These are phyloP conservation scores for Beauveria caledonica DNA, from an alignment of 2,329 filamentous ascomycete genomes.

Conservation along the genomic window DNA sequence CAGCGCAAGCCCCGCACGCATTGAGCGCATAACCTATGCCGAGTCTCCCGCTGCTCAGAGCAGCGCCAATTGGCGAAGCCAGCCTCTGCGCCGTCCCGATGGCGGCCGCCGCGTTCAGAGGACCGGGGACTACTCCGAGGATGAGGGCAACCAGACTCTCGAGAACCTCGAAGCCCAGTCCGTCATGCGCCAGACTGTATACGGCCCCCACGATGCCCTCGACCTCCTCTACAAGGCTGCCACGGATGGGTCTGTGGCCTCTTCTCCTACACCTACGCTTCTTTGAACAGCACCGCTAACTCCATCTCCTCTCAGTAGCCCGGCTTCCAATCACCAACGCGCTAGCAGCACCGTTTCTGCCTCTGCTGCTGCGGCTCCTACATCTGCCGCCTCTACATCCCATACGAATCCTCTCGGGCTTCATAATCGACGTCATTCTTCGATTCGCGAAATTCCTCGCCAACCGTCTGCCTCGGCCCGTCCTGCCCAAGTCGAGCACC, in stretches of 20 bases:
- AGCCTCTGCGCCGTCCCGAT: slow-evolving; percentile 57
- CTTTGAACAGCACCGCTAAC: slow-evolving; percentile 3
- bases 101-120: slow-evolving; percentile 24
- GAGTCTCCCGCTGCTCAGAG: slow-evolving; percentile 53
- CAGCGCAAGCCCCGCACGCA: slow-evolving; percentile 33
- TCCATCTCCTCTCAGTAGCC: not conserved
- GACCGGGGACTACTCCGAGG: slow-evolving; percentile 31
- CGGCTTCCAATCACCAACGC: slow-evolving; percentile 19
- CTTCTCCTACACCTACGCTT: slow-evolving; percentile 12
- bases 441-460: slow-evolving; percentile 13
- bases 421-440: slow-evolving; percentile 6
- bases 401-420: slow-evolving; percentile 1
- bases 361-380: slow-evolving; percentile 11
- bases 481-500: slow-evolving; percentile 39
- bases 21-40: slow-evolving; percentile 39
- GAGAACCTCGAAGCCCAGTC: slow-evolving; percentile 58
- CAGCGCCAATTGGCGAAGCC: slow-evolving; percentile 54
- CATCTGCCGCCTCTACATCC: slow-evolving; percentile 13
- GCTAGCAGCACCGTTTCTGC: slow-evolving; percentile 22
- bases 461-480: slow-evolving; percentile 13
- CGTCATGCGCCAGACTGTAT: slow-evolving; percentile 65
- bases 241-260: slow-evolving; percentile 45
- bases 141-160: slow-evolving; percentile 52
- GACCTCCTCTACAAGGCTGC: slow-evolving; percentile 87
- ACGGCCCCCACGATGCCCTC: slow-evolving; percentile 85